Evolutionary conservation across 768 basidiomycete genomes (phyloP), one percentile per base, ranked within the genome.

Genomic region (Phanerodontia chrysosporium): DNA sequence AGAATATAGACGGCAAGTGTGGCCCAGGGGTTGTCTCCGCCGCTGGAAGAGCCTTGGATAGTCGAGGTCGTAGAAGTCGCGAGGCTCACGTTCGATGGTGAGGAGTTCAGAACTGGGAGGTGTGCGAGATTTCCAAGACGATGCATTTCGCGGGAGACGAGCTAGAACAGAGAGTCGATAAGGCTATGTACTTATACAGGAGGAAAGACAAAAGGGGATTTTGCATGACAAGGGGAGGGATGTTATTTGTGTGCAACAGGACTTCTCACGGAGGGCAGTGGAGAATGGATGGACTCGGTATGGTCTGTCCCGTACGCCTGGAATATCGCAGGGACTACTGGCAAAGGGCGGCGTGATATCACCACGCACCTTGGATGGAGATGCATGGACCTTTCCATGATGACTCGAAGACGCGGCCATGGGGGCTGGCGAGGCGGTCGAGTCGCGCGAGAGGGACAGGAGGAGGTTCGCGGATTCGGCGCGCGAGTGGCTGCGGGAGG

Each of bases 61-160:
- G 66, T 60, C 14, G 65, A 52, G 16, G 55, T 49, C 1, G 57
- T 27, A 22, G 68, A 45, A 24, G 62, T 44, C 7, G 68, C 52
- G 54, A 72, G 65, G 7, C 83, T 74, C 3, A 80, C 75, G 8
- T 74, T 70, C 10, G 78, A 75, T 12, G 87, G 77, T 1, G 76
- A 77, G 24, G 86, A 83, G 1, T 79, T 78, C 13, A 85, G 77
- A 9, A 80, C 77, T 10, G 81, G 82, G 4, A 79, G 74, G 58
- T 81, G 79, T 1, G 81, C 75, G 32, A 86, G 77, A 27, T 79
- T 84, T 28, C 86, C 90, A 3, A 92, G 81, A 32, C 91, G 82
- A 66, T 92, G 89, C 89, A 93, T 92, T 72, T 93, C 91, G 42
- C 88, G 83, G 2, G 87, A 82, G 63, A 92, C 88, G 49, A 90